Evolutionary conservation across 345 rosid species (phyloP), one percentile per base, ranked within the genome.

Genomic region (Bretschneidera sinensis): DNA sequence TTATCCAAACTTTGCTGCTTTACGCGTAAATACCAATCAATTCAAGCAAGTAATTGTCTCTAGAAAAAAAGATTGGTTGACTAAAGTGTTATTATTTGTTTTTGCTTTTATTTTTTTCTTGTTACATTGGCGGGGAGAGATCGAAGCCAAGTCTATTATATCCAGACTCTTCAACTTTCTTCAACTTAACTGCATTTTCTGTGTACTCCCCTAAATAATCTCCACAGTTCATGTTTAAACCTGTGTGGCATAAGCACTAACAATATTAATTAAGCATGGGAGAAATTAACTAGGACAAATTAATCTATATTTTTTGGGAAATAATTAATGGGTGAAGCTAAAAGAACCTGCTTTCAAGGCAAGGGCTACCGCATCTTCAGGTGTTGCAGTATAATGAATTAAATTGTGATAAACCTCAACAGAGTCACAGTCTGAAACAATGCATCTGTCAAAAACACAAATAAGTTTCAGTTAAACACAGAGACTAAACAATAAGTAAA

Each of bases 361-460:
- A 17, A 78, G 73, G 48, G 70, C 71, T 6, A 76, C 89, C 13
- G 81, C 86, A 71, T 81, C 89, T 68, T 84, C 86, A 17, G 84
- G 85, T 14, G 84, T 70, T 39, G 76, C 73, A 43, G 79, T 75
- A 55, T 77, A 69, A 49, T 64, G 71, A 24, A 66, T 65, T 9
- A 10, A 11, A 39, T 74, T 53, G 63, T 68, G 70, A 59, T 77
- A 69, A 39, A 71, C 77, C 57, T 64, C 48, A 13, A 87, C 60
- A 5, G 97, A 85, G 75, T 89, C 95, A 23, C 91, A 86, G 60
- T 86, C 97, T 0, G 81, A 81, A 19, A 78, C 60, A 9, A 84
- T 70, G 48, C 81, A 79, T 56, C 86, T 84, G 76, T 34, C 55
- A 24, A 57, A 47, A 45, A 34, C 49, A 55, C 5, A 17, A 17